Conservation (phyloP, 345 rosid genomes). For the Conringia planisiliqua region DNA sequence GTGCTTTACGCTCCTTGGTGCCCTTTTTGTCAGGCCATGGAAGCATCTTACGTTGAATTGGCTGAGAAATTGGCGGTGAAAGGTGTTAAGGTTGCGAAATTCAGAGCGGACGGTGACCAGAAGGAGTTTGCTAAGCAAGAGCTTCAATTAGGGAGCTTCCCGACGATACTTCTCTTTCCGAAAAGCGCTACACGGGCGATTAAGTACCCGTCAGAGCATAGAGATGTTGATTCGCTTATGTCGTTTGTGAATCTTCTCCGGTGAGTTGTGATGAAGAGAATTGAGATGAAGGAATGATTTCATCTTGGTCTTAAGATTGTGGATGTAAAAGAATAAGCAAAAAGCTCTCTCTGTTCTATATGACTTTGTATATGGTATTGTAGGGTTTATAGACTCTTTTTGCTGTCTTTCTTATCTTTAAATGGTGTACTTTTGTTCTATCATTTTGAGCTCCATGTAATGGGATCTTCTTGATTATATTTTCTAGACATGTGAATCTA, state of each 20-base stretch:
- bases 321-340: constrained; percentile 11
- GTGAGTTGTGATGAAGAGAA: constrained; percentile 34
- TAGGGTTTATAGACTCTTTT: constrained; percentile 23
- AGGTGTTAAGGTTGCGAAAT: constrained; percentile 89
- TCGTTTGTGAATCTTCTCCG: constrained; percentile 78
- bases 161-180: constrained; percentile 80
- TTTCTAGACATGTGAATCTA: neutral
- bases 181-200: constrained; percentile 62
- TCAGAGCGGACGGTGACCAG: constrained; percentile 79
- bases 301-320: constrained; percentile 23
- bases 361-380: constrained; percentile 27
- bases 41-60: constrained; percentile 62
- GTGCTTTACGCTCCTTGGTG: constrained; percentile 99
- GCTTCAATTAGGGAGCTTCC: constrained; percentile 84
- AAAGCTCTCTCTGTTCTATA: constrained; percentile 11
- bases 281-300: constrained; percentile 30
- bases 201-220: constrained; percentile 83
- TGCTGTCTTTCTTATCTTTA: neutral
- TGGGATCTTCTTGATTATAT: neutral
- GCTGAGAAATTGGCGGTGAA: constrained; percentile 70
- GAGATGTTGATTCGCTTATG: constrained; percentile 86
- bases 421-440: neutral
- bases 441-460: constrained; percentile 1
- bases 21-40: constrained; percentile 92
- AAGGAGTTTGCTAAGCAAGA: constrained; percentile 75